Evolutionary conservation across 805 yeast species (phyloP), one percentile per base, ranked within the genome.

Genomic region (Kluyveromyces lactis): DNA sequence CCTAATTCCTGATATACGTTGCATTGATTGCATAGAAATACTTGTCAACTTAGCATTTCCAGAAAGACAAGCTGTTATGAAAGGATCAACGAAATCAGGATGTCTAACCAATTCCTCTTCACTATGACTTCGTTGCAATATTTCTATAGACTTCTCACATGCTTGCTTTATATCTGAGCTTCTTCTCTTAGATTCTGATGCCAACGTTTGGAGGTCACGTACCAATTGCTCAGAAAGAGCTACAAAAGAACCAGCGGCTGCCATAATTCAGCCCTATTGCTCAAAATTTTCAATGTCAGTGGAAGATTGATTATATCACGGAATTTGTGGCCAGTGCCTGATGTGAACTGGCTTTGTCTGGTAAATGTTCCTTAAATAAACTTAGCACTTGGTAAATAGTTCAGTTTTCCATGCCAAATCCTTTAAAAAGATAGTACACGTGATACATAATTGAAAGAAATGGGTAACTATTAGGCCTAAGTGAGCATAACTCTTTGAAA

Each of bases 31-130:
- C 34, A 89, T 68, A 0, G 95, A 78, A 13, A 81, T 68, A 2
- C 83, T 69, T 18, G 81, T 75, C 46, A 83, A 69, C 53, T 86
- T 86, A 7, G 83, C 79, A 58, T 82, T 86, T 36, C 83, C 73
- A 0, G 90, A 72, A 9, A 78, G 72, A 49, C 95, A 81, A 0
- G 95, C 79, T 35, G 79, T 56, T 10, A 84, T 56, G 43, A 86
- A 79, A 0, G 97, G 96, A 3, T 68, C 62, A 3, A 78, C 69
- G 49, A 81, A 78, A 31, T 73, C 75, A 0, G 76, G 66, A 43
- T 72, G 67, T 19, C 67, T 58, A 1, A 73, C 48, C 17, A 79
- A 57, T 7, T 53, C 60, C 12, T 51, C 52, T 24, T 49, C 40
- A n/a, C 51, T 49, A 30, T 49, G 55, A 38, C 47, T 64, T 2